phyloP scores from a whole-genome alignment of 1,284 basidiomycete species.

The Chalciporus sp. region DNA sequence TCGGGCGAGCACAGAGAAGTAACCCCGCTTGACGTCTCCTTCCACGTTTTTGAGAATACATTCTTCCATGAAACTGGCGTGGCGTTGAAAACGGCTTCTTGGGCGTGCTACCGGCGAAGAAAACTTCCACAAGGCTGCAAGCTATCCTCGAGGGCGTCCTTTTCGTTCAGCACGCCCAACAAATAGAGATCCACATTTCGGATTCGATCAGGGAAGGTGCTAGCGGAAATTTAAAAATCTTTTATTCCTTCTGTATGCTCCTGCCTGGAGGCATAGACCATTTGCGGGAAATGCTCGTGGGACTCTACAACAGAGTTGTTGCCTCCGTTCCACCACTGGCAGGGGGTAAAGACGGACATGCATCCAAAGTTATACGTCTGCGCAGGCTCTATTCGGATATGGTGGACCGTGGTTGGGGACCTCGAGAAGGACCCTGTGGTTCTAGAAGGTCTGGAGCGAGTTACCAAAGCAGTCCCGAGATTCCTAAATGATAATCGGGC shows the following conservation, averaged over 20 bases:
- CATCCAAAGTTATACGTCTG: neutral
- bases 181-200: neutral
- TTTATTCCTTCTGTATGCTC: conserved; percentile 1
- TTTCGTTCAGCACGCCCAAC: neutral
- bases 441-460: conserved; percentile 2
- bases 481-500: neutral
- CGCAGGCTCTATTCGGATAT: neutral
- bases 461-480: neutral
- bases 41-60: neutral
- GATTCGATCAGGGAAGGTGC: neutral
- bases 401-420: neutral
- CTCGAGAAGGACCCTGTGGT: neutral
- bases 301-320: neutral
- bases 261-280: neutral
- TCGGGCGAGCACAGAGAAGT: neutral
- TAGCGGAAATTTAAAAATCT: neutral
- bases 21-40: neutral
- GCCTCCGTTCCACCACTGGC: neutral
- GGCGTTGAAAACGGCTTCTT: neutral
- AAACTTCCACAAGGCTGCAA: neutral
- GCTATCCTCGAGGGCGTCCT: neutral
- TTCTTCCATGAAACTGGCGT: conserved; percentile 5
- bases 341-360: neutral
- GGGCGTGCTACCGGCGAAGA: neutral
- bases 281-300: neutral